Base-by-base conservation (phyloP, 441 rosid species). In the Mallotus japonicus region DNA sequence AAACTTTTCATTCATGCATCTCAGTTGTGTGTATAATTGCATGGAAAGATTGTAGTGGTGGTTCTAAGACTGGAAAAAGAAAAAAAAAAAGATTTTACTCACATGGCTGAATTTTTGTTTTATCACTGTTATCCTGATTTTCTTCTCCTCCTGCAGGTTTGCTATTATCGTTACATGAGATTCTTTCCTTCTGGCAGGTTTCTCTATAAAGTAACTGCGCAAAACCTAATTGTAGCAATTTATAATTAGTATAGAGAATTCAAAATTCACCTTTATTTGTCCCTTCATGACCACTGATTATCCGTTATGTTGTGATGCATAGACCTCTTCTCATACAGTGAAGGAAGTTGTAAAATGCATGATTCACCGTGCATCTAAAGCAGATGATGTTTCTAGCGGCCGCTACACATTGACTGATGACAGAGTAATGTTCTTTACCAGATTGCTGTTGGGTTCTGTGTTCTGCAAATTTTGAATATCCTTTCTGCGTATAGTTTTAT, bases 121-220 rank as follows among this genome's bases (percentile, higher is more conserved):
- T 3, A n/a, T 71, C 15, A 14, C 22, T 71, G 32, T 13, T 61
- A 19, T 65, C 55, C 66, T 62, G 53, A 61, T 58, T 67, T 65
- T 64, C 71, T 46, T 17, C 64, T 40, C 67, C 67, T 67, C 4
- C 14, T 65, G 81, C 82, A 92, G 99, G 99, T 91, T 70, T 91
- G 97, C 90, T 95, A 92, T 80, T 92, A 51, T 75, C 96, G 97
- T 37, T 95, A 92, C 82, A 80, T 92, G 72, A 89, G 95, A 76
- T 89, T 95, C 83, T 95, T 81, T 64, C 91, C 93, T 62, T 95
- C 96, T 42, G 97, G 99, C 54, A 88, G 87, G 76, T 95, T 95
- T 81, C 93, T 95, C 69, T 92, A 95, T 89, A 92, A 91, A 89
- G 99, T 92, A 68, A 73, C 71, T 65, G 66, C 49, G 65, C 62